Conservation (phyloP, 495 filamentous ascomycete species). For the Xylaria nigripes region DNA sequence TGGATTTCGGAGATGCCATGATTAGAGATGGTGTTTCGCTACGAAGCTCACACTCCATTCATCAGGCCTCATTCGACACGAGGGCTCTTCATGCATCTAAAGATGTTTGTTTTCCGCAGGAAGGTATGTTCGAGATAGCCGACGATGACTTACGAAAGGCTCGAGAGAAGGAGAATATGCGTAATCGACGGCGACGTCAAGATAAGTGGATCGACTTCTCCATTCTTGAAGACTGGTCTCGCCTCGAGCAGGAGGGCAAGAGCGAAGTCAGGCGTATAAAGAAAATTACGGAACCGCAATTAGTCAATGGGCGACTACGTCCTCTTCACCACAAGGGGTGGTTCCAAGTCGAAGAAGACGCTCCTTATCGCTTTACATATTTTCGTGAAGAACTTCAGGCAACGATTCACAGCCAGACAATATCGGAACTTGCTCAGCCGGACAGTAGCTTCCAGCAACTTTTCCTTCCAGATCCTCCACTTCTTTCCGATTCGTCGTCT, state of each 20-base stretch:
- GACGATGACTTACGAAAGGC: conserved; percentile 56
- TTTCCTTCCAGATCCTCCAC: conserved; percentile 54
- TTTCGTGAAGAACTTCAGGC: conserved; percentile 95
- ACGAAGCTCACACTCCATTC: conserved; percentile 34
- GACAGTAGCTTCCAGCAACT: conserved; percentile 76
- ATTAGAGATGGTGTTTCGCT: conserved; percentile 50
- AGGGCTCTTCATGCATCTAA: conserved; percentile 54
- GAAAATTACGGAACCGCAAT: conserved; percentile 85
- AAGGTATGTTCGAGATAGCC: conserved; percentile 66
- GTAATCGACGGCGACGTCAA: conserved; percentile 46
- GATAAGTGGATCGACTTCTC: conserved; percentile 53
- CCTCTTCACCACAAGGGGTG: conserved; percentile 65
- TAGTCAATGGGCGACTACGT: conserved; percentile 79
- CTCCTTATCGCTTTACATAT: conserved; percentile 92
- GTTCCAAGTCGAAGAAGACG: conserved; percentile 83
- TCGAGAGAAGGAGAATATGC: conserved; percentile 18
- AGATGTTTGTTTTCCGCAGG: conserved; percentile 89
- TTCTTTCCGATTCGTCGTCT: conserved; percentile 51
- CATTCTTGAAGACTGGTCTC: conserved; percentile 83
- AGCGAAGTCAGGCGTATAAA: conserved; percentile 82
- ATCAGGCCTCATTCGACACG: conserved; percentile 33
- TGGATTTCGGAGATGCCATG: conserved; percentile 75
- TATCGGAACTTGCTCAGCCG: conserved; percentile 82
- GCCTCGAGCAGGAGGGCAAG: conserved; percentile 81
- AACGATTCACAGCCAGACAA: conserved; percentile 90